Conservation (phyloP, 352 stramenopile genomes). For the Phytophthora pistaciae region DNA sequence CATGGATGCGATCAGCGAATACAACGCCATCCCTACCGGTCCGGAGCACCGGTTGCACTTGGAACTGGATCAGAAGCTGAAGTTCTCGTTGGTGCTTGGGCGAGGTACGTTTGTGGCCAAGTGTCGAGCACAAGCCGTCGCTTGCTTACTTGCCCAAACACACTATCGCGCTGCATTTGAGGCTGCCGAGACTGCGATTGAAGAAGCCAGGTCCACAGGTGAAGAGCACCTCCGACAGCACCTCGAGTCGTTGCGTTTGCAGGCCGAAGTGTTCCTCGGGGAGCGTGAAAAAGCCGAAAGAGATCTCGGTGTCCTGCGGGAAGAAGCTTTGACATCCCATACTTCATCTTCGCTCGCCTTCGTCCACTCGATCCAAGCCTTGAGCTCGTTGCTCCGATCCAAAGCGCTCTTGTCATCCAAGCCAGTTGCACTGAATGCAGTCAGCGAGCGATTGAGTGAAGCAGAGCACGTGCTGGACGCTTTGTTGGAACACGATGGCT, state of each 20-base stretch:
- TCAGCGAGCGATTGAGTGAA: conserved; percentile 37
- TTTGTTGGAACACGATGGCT: conserved; percentile 63
- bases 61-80: conserved; percentile 50
- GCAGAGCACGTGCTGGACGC: conserved; percentile 54
- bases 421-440: conserved; percentile 15
- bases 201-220: conserved; percentile 44
- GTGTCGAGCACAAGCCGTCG: conserved; percentile 46
- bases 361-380: conserved; percentile 46
- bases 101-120: conserved; percentile 48
- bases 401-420: conserved; percentile 37
- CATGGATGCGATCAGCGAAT: conserved; percentile 30
- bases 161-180: conserved; percentile 41
- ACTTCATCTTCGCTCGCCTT: conserved; percentile 45
- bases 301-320: conserved; percentile 37
- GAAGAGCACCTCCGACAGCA: conserved; percentile 55
- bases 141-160: conserved; percentile 47
- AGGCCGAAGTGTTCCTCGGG: conserved; percentile 54
- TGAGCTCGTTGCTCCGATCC: conserved; percentile 45
- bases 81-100: conserved; percentile 41
- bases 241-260: conserved; percentile 48
- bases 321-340: conserved; percentile 23
- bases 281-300: conserved; percentile 33
- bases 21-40: conserved; percentile 11
- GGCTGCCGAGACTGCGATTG: conserved; percentile 37
- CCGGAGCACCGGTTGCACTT: conserved; percentile 14